Percentiles rank a stretch among this genome's conserved stretches.
phyloP scores from a whole-genome alignment of 2,329 filamentous ascomycete genomes.

The Curvularia eragrostidis region DNA sequence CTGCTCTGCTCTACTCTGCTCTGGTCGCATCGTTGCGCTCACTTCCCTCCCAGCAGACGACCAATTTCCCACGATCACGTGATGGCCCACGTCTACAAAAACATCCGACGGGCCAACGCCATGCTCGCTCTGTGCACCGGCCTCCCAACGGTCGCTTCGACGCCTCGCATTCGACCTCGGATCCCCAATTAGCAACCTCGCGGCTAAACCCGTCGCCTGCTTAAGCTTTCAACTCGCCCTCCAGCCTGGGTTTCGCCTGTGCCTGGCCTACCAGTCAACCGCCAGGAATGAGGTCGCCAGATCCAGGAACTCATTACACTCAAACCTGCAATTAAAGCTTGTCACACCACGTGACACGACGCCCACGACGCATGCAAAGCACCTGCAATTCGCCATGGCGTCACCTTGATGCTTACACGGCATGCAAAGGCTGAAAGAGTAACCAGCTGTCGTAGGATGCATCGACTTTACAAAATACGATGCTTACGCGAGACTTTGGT shows the following conservation, averaged over 20 bases:
- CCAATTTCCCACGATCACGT: conserved; percentile 3
- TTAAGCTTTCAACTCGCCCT: neutral
- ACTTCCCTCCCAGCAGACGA: neutral
- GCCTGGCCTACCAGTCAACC: no score
- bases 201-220: neutral
- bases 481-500: neutral
- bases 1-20: no score
- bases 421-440: neutral
- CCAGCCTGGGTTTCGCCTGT: no score
- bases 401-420: neutral
- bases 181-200: conserved; percentile 2
- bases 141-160: conserved; percentile 16
- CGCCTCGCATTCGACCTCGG: conserved; percentile 3
- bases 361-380: neutral
- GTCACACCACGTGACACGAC: neutral
- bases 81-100: neutral
- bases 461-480: neutral
- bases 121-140: conserved; percentile 8
- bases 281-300: no score
- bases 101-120: conserved; percentile 11
- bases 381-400: neutral
- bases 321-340: no score
- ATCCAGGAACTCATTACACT: no score
- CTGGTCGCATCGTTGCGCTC: no score
- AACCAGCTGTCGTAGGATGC: neutral